phyloP scores from a whole-genome alignment of 2,329 filamentous ascomycete genomes.

The Colletotrichum ledebouriae region DNA sequence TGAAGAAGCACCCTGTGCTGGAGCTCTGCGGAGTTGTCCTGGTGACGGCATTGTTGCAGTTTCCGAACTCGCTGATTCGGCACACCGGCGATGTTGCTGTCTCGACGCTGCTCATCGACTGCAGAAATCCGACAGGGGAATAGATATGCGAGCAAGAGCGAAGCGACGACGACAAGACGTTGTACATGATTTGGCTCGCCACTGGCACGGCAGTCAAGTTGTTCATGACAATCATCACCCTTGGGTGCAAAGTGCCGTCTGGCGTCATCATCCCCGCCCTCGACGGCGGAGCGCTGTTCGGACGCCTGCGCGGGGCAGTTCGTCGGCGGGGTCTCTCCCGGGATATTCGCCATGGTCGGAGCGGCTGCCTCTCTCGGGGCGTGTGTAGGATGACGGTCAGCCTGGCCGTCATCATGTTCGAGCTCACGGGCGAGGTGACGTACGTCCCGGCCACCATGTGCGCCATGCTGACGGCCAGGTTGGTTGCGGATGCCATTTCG shows the following conservation, averaged over 20 bases:
- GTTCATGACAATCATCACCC: slow-evolving; percentile 68
- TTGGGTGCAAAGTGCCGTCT: slow-evolving; percentile 71
- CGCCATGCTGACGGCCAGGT: slow-evolving; percentile 71
- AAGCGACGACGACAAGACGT: too few relatives aligned
- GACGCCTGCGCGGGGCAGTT: slow-evolving; percentile 62
- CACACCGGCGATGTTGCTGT: too few relatives aligned
- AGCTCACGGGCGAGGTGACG: too few relatives aligned
- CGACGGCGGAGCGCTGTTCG: slow-evolving; percentile 70
- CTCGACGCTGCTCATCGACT: too few relatives aligned
- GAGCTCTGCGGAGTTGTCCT: slow-evolving; percentile 64
- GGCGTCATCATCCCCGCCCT: slow-evolving; percentile 73
- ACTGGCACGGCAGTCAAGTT: slow-evolving; percentile 45
- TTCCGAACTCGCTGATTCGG: too few relatives aligned
- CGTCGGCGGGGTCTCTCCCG: slow-evolving; percentile 61
- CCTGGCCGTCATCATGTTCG: too few relatives aligned
- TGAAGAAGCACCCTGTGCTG: slow-evolving; percentile 68
- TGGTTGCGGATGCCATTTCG: slow-evolving; percentile 67
- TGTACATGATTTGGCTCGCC: too few relatives aligned
- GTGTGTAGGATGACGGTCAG: slow-evolving; percentile 69
- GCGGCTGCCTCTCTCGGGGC: slow-evolving; percentile 69
- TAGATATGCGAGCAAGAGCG: too few relatives aligned
- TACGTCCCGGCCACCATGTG: slow-evolving; percentile 60
- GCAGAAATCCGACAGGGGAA: too few relatives aligned
- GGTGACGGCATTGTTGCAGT: too few relatives aligned
- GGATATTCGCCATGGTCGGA: slow-evolving; percentile 73